A percentile compares a stretch with the other conserved stretches of the same genome.
These are phyloP conservation scores for Flaveria bidentis DNA, from an alignment of 129 eudicot genomes.

Conservation along the genomic window DNA sequence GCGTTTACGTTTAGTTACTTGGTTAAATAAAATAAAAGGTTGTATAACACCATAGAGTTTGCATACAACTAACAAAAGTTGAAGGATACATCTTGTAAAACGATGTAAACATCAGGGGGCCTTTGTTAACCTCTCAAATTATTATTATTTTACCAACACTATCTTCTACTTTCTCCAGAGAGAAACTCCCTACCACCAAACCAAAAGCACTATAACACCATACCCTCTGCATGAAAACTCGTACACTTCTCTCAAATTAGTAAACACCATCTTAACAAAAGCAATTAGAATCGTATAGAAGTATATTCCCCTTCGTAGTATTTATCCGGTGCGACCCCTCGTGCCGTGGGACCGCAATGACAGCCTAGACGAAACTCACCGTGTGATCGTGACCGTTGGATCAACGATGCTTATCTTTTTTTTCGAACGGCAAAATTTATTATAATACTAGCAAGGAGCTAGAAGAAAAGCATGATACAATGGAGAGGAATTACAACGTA, in stretches of 20 bases:
- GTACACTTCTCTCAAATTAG: not conserved
- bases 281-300: not conserved
- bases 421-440: too few relatives aligned
- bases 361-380: slow-evolving; percentile 20
- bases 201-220: not conserved
- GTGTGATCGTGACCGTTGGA: slow-evolving; percentile 21
- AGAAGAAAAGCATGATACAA: too few relatives aligned
- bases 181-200: not conserved
- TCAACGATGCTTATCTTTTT: not conserved
- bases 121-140: not conserved
- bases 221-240: not conserved
- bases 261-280: not conserved
- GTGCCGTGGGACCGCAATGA: slow-evolving; percentile 27
- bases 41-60: too few relatives aligned
- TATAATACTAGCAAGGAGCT: too few relatives aligned
- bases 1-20: too few relatives aligned
- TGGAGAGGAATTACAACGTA: too few relatives aligned
- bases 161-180: not conserved
- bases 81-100: not conserved
- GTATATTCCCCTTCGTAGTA: slow-evolving; percentile 35
- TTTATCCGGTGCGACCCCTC: slow-evolving; percentile 25
- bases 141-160: not conserved
- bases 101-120: not conserved
- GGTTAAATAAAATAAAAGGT: too few relatives aligned
- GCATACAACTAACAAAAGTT: not conserved